Evolutionary conservation across 345 rosid genomes (phyloP).

Genomic region (Boechera retrofracta): DNA sequence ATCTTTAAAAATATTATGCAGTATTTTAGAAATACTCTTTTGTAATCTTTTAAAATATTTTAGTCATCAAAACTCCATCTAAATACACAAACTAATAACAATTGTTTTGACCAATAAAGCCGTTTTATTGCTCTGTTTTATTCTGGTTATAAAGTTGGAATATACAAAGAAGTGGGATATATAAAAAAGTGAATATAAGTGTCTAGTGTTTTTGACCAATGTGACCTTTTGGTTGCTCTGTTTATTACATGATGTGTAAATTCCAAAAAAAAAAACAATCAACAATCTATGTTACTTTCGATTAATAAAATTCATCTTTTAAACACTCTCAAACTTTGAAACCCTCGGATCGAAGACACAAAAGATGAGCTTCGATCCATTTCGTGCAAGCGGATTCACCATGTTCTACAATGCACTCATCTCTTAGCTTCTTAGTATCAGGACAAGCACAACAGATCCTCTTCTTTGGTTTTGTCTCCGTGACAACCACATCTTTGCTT

Average conservation of each 20-base stretch:
- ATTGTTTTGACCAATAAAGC: too few relatives aligned
- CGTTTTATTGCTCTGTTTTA: neutral
- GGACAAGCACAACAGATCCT: slow-evolving; percentile 96
- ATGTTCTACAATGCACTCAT: slow-evolving; percentile 83
- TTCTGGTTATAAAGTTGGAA: neutral
- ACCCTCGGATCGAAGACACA: slow-evolving; percentile 84
- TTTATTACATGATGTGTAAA: slow-evolving; percentile 30
- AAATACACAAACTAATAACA: too few relatives aligned
- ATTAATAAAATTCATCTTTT: neutral
- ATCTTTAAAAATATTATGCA: too few relatives aligned
- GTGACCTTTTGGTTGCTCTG: neutral
- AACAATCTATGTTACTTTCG: slow-evolving; percentile 25
- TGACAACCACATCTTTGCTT: slow-evolving; percentile 44
- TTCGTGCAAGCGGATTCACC: slow-evolving; percentile 85
- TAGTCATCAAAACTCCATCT: too few relatives aligned
- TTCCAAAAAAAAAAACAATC: slow-evolving; percentile 1
- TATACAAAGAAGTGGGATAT: neutral
- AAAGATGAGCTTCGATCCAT: slow-evolving; percentile 89
- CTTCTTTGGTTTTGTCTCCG: slow-evolving; percentile 81
- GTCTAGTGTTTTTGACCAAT: neutral
- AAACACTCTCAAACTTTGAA: slow-evolving; percentile 63
- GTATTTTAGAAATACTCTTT: too few relatives aligned
- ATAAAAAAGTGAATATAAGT: neutral
- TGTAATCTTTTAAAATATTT: too few relatives aligned
- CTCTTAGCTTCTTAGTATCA: slow-evolving; percentile 86